phyloP scores from a whole-genome alignment of 2,329 filamentous ascomycete genomes.

The Hypoxylon sp. region DNA sequence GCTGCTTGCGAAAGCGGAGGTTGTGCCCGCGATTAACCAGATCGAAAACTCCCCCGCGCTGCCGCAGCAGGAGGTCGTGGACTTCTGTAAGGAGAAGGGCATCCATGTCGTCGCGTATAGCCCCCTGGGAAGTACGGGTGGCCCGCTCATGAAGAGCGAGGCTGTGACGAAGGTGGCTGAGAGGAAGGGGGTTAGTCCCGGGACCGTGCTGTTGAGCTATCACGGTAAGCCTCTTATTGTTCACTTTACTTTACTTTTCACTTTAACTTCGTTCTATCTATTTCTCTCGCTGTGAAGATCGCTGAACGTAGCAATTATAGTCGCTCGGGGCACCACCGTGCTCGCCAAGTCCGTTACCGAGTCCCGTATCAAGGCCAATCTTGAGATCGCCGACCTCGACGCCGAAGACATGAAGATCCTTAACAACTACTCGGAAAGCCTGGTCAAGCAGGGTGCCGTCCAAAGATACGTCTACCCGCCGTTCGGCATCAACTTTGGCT shows the following conservation, averaged over 20 bases:
- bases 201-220: constrained; percentile 76
- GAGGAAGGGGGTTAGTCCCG: constrained; percentile 70
- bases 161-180: constrained; percentile 72
- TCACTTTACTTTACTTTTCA: not conserved
- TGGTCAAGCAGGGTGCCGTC: constrained; percentile 63
- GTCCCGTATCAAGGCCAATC: constrained; percentile 76
- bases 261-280: not conserved
- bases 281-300: too few species aligned
- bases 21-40: constrained; percentile 76
- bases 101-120: constrained; percentile 81
- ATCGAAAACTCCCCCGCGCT: constrained; percentile 80
- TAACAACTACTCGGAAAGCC: constrained; percentile 64
- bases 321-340: constrained; percentile 76
- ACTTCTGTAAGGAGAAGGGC: constrained; percentile 74
- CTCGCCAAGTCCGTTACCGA: constrained; percentile 79
- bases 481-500: constrained; percentile 76
- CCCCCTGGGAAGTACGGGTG: constrained; percentile 72
- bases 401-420: constrained; percentile 70
- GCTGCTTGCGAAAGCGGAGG: constrained; percentile 61
- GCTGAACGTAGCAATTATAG: constrained; percentile 53
- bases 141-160: constrained; percentile 72
- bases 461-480: constrained; percentile 75
- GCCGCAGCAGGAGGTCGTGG: constrained; percentile 77
- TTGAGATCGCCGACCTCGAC: constrained; percentile 73
- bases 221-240: constrained; percentile 66